Evolutionary conservation across 2,329 filamentous ascomycete genomes (phyloP).

Genomic region (Epichloe gansuensis): DNA sequence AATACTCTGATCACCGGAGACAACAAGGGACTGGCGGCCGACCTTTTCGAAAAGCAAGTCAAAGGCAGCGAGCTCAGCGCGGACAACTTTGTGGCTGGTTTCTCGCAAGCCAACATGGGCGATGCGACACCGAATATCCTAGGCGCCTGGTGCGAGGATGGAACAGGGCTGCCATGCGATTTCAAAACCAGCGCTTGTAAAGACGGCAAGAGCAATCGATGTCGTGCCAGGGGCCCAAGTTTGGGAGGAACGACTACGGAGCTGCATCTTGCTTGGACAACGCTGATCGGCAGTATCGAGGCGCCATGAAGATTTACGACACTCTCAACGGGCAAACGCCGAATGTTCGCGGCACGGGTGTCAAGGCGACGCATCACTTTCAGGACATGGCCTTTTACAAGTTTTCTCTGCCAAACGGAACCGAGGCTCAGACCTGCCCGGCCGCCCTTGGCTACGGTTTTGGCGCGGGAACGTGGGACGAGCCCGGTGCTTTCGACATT

Average conservation of each 20-base stretch:
- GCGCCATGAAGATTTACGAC: slow-evolving; percentile 39
- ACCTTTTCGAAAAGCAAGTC: slow-evolving; percentile 66
- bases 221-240: slow-evolving; percentile 58
- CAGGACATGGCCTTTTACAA: slow-evolving; percentile 63
- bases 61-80: slow-evolving; percentile 41
- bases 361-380: slow-evolving; percentile 72
- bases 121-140: slow-evolving; percentile 78
- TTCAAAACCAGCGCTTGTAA: slow-evolving; percentile 70
- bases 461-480: slow-evolving; percentile 79
- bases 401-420: slow-evolving; percentile 62
- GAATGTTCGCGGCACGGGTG: slow-evolving; percentile 48
- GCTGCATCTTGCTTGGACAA: slow-evolving; percentile 68
- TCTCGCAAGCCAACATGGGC: slow-evolving; percentile 83
- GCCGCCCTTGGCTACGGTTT: slow-evolving; percentile 84
- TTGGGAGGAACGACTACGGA: slow-evolving; percentile 54
- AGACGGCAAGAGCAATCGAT: slow-evolving; percentile 52
- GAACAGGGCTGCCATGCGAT: slow-evolving; percentile 54
- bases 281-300: slow-evolving; percentile 52
- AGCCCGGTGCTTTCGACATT: slow-evolving; percentile 81
- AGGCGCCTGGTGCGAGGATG: slow-evolving; percentile 80
- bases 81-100: slow-evolving; percentile 70
- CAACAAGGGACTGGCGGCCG: slow-evolving; percentile 85
- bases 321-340: slow-evolving; percentile 33
- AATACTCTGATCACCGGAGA: slow-evolving; percentile 82
- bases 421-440: slow-evolving; percentile 61